phyloP scores from a whole-genome alignment of 768 basidiomycete species.

The Lactifluus hygrophoroides region DNA sequence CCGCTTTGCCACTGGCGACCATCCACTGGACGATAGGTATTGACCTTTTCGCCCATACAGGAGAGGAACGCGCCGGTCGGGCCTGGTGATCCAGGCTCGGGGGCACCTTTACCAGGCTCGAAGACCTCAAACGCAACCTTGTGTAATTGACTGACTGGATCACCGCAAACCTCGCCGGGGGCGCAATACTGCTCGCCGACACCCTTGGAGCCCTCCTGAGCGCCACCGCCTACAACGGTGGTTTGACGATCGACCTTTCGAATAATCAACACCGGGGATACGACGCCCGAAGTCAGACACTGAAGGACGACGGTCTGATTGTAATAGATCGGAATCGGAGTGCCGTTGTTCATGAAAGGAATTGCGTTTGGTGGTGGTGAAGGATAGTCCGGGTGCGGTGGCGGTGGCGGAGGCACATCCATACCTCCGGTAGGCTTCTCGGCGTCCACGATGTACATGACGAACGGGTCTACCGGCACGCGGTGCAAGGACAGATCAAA shows the following conservation, averaged over 20 bases:
- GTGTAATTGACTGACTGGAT: constrained; percentile 91
- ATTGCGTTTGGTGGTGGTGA: constrained; percentile 89
- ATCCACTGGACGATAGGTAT: constrained; percentile 79
- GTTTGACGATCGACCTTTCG: constrained; percentile 90
- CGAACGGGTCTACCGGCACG: constrained; percentile 70
- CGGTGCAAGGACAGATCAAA: constrained; percentile 1
- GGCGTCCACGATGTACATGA: constrained; percentile 96
- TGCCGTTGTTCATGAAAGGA: constrained; percentile 71
- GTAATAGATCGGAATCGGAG: constrained; percentile 88
- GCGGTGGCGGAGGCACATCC: constrained; percentile 70
- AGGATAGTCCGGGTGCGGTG: constrained; percentile 83
- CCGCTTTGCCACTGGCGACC: constrained; percentile 57
- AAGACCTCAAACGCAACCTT: constrained; percentile 93
- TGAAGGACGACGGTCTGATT: constrained; percentile 95
- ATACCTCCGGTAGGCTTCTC: constrained; percentile 72
- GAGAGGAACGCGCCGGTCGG: constrained; percentile 75
- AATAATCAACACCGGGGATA: constrained; percentile 88
- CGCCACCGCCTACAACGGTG: constrained; percentile 83
- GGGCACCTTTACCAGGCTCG: constrained; percentile 57
- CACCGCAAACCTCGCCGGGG: constrained; percentile 83
- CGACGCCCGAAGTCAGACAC: constrained; percentile 87
- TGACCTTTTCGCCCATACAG: constrained; percentile 91
- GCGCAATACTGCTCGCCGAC: constrained; percentile 77
- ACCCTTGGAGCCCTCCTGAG: constrained; percentile 79
- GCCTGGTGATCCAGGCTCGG: constrained; percentile 73